A percentile compares a stretch with the other conserved stretches of the same genome.
Evolutionary conservation across 805 yeast species (phyloP).

Genomic region (Teunomyces tritomae): DNA sequence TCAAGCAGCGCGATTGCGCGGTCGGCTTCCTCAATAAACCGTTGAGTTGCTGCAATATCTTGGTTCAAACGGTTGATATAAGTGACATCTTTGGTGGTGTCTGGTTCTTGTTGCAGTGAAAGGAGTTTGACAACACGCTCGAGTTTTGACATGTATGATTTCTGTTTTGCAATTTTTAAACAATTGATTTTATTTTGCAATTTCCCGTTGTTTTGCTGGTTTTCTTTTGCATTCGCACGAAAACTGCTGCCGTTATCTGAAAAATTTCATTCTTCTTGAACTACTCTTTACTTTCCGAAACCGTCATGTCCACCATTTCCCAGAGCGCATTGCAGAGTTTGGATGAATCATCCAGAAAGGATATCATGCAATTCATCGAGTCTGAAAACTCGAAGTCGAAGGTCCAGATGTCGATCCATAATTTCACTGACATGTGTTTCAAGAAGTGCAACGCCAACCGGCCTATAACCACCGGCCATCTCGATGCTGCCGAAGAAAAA

Average conservation of each 20-base stretch:
- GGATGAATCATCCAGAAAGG: constrained; percentile 71
- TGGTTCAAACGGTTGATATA: constrained; percentile 2
- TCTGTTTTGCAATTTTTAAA: background rate
- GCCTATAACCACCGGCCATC: constrained; percentile 44
- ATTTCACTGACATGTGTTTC: constrained; percentile 87
- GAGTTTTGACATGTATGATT: constrained; percentile 5
- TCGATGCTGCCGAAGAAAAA: constrained; percentile 59
- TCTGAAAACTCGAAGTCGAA: constrained; percentile 83
- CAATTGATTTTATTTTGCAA: too few species aligned
- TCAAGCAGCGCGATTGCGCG: constrained; percentile 14
- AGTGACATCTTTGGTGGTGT: background rate
- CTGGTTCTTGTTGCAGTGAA: constrained; percentile 1
- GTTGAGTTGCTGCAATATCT: constrained; percentile 8
- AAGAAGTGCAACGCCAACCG: constrained; percentile 66
- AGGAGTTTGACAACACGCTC: background rate
- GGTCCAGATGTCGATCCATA: constrained; percentile 82
- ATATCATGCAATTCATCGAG: constrained; percentile 72
- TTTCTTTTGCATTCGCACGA: background rate
- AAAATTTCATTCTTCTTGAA: background rate
- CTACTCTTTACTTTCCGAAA: background rate
- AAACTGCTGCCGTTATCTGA: background rate
- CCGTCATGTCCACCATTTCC: constrained; percentile 33
- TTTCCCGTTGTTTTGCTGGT: background rate
- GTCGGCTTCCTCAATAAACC: constrained; percentile 21
- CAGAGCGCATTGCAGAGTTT: constrained; percentile 36